A percentile compares a stretch with the other conserved stretches of the same genome.
phyloP scores from a whole-genome alignment of 441 rosid species.

The Heliophila coronopifolia region DNA sequence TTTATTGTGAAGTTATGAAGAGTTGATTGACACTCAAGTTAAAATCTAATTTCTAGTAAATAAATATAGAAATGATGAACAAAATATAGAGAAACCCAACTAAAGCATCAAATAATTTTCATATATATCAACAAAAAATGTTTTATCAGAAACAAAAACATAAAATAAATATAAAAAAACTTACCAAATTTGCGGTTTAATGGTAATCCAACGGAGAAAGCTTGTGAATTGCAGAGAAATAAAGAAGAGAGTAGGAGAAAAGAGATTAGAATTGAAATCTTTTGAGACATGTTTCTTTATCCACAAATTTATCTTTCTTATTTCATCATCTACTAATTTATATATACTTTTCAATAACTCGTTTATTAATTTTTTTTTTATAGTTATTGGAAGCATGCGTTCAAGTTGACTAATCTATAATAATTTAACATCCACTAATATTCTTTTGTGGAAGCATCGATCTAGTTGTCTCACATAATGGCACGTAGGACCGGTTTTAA shows the following conservation, averaged over 20 bases:
- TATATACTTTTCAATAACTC: too few species aligned
- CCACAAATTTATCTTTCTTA: not conserved
- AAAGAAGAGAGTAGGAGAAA: constrained; percentile 4
- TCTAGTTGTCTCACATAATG: too few species aligned
- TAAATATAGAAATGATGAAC: not conserved
- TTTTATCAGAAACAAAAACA: not conserved
- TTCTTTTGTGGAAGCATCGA: too few species aligned
- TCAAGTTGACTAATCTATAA: too few species aligned
- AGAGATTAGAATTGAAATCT: not conserved
- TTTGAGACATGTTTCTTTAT: not conserved
- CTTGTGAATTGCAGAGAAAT: constrained; percentile 2
- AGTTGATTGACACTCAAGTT: too few species aligned
- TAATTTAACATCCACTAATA: too few species aligned
- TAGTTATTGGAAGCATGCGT: too few species aligned
- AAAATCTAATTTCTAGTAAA: not conserved
- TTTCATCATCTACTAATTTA: not conserved
- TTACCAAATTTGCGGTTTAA: constrained; percentile 9
- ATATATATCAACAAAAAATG: not conserved
- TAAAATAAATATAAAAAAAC: not conserved
- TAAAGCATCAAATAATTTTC: not conserved
- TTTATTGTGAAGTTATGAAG: too few species aligned
- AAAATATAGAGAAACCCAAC: not conserved
- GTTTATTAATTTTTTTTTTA: too few species aligned
- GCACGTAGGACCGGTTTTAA: too few species aligned
- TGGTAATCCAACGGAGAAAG: constrained; percentile 5